These are phyloP conservation scores for Phytophthora megakarya DNA, from an alignment of 352 stramenopile genomes.

Conservation along the genomic window DNA sequence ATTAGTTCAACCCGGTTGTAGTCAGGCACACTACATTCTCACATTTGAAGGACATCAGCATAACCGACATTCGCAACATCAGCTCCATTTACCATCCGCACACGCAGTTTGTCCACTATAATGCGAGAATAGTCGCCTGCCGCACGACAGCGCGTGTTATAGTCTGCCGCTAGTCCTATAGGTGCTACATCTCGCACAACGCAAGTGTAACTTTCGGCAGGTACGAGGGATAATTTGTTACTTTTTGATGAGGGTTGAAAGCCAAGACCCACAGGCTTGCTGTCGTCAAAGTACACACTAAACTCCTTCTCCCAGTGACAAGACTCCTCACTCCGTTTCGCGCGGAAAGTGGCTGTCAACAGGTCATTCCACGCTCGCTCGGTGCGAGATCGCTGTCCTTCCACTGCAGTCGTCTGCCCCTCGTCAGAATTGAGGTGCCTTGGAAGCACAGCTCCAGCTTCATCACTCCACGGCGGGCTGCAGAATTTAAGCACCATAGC, in stretches of 20 bases:
- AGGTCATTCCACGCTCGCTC: constrained; percentile 35
- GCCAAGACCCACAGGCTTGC: constrained; percentile 50
- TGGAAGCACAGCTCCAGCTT: background rate
- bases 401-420: background rate
- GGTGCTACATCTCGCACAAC: constrained; percentile 46
- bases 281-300: constrained; percentile 58
- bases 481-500: constrained; percentile 66
- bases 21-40: background rate
- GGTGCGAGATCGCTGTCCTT: constrained; percentile 12
- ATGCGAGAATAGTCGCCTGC: constrained; percentile 56
- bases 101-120: constrained; percentile 39
- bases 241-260: constrained; percentile 36
- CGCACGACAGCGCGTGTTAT: constrained; percentile 55
- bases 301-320: constrained; percentile 63
- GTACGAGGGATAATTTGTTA: constrained; percentile 19
- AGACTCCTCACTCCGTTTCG: constrained; percentile 18
- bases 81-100: constrained; percentile 53
- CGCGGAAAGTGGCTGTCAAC: constrained; percentile 24
- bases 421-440: constrained; percentile 34
- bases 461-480: constrained; percentile 33
- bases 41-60: constrained; percentile 53
- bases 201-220: constrained; percentile 43
- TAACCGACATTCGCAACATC: constrained; percentile 51
- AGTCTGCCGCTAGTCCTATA: constrained; percentile 45
- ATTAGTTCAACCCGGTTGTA: background rate